Conservation (phyloP, 2,329 filamentous ascomycete genomes). For the Pseudocercospora pini-densiflorae region DNA sequence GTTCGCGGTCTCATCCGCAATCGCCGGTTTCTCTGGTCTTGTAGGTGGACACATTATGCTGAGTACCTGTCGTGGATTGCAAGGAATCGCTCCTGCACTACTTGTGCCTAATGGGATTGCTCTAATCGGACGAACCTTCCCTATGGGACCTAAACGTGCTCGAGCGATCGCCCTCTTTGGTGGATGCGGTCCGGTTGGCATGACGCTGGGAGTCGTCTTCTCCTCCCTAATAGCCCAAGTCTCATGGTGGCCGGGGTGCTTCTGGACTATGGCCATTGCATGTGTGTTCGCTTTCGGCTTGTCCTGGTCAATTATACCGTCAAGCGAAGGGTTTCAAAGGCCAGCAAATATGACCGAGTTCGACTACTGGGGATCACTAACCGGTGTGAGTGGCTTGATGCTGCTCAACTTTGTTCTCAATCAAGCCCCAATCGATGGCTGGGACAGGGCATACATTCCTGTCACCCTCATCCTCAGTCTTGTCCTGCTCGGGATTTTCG, state of each 20-base stretch:
- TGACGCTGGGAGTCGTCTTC: conserved; percentile 38
- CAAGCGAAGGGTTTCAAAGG: conserved; percentile 12
- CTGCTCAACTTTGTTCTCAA: conserved; percentile 39
- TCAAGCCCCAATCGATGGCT: conserved; percentile 36
- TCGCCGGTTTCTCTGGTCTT: conserved; percentile 44
- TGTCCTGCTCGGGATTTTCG: conserved; percentile 32
- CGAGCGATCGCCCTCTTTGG: conserved; percentile 44
- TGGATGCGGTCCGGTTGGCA: conserved; percentile 39
- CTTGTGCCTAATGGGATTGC: conserved; percentile 45
- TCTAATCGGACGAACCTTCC: conserved; percentile 41
- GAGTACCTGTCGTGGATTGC: conserved; percentile 42
- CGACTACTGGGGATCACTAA: conserved; percentile 33
- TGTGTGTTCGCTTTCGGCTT: conserved; percentile 25
- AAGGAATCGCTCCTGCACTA: conserved; percentile 45
- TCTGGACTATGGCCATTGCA: conserved; percentile 34
- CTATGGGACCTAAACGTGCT: conserved; percentile 41
- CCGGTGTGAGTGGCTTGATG: conserved; percentile 37
- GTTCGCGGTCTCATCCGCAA: conserved; percentile 44
- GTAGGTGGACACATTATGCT: conserved; percentile 39
- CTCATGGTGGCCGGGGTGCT: conserved; percentile 39
- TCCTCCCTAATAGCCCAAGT: conserved; percentile 39
- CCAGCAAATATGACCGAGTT: conserved; percentile 20
- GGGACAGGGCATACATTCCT: conserved; percentile 33
- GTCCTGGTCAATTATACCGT: conserved; percentile 32
- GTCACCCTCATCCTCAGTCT: conserved; percentile 33